Base-by-base conservation (phyloP, 2,329 filamentous ascomycete species). In the Diaporthe destruens region DNA sequence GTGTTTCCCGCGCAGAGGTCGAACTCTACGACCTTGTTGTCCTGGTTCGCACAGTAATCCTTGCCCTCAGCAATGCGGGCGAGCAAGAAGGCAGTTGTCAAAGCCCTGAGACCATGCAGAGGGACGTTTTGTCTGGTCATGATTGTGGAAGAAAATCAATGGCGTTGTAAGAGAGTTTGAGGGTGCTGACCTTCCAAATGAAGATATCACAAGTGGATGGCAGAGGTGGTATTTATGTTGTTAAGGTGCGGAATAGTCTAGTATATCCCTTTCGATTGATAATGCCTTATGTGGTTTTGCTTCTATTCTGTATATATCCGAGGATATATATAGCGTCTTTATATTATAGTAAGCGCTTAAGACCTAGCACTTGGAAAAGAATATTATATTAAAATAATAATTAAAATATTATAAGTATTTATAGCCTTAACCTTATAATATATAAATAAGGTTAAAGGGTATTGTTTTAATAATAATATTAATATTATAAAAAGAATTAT, bases 31-130 rank as follows among this genome's bases (percentile, higher is more conserved):
- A 56, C 29, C 54, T 34, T 56, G 54, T 56, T 56, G 54, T 56
- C 32, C 4, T 36, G 18, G 29, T 56, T 32, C 7, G 54, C 54
- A 56, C 54, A 56, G 18, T 56, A 56, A 18, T 32, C 54, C 32
- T 56, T 34, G 7, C 54, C 32, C 18, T 56, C 29, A 8, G 54
- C 54, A 8, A 36, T 14, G 8, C 54, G 54, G 54, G 54, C 54
- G 54, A 56, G 54, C 20, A 56, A 56, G 29, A 56, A 56, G 32
- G 54, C 54, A 56, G 29, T 36, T n/a, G 54, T 29, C 29, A 56
- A 34, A 14, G 54, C 54, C 32, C 54, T 32, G 16, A 56, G 32
- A 32, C 54, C 54, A n/a, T 18, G 54, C 2, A 56, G 54, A 36
- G 29, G 18, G 34, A 56, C 29, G 29, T 16, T 23, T 56, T 56